Conservation (phyloP, 768 basidiomycete species). For the Ephemerocybe angulata region DNA sequence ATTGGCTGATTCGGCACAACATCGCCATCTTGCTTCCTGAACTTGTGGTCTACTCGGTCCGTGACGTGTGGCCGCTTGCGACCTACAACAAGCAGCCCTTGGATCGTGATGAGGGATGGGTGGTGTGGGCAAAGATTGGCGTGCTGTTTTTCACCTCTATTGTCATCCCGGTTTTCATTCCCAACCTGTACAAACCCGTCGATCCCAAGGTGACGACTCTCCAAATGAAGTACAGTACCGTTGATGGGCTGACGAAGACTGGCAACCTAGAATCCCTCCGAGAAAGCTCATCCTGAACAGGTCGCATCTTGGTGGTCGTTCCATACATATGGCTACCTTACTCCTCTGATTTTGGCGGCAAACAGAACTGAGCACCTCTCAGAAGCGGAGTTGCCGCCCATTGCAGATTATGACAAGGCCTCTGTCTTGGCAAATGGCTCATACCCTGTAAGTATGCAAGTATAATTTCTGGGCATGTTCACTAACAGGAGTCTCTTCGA, state of each 20-base stretch:
- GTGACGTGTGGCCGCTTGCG: slow-evolving; percentile 53
- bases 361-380: slow-evolving; percentile 45
- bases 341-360: slow-evolving; percentile 46
- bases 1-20: slow-evolving; percentile 2
- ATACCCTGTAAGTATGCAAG: slow-evolving; percentile 21
- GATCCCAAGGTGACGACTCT: slow-evolving; percentile 35
- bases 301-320: slow-evolving; percentile 44
- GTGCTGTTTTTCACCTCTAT: slow-evolving; percentile 38
- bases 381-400: slow-evolving; percentile 53
- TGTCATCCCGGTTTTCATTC: slow-evolving; percentile 48
- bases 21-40: slow-evolving; percentile 31
- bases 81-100: slow-evolving; percentile 41
- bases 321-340: slow-evolving; percentile 50
- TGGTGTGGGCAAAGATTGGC: slow-evolving; percentile 24
- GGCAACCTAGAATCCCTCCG: slow-evolving; percentile 26
- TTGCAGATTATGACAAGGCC: slow-evolving; percentile 58
- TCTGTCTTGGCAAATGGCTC: slow-evolving; percentile 21
- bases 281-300: slow-evolving; percentile 45
- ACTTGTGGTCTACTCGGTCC: slow-evolving; percentile 45
- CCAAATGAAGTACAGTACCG: neutral
- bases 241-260: neutral
- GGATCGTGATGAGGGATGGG: slow-evolving; percentile 35
- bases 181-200: slow-evolving; percentile 50
- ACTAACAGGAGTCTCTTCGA: slow-evolving; percentile 26
- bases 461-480: neutral